Base-by-base conservation (phyloP, 148 eudicot species). In the Hydrangea macrophylla region DNA sequence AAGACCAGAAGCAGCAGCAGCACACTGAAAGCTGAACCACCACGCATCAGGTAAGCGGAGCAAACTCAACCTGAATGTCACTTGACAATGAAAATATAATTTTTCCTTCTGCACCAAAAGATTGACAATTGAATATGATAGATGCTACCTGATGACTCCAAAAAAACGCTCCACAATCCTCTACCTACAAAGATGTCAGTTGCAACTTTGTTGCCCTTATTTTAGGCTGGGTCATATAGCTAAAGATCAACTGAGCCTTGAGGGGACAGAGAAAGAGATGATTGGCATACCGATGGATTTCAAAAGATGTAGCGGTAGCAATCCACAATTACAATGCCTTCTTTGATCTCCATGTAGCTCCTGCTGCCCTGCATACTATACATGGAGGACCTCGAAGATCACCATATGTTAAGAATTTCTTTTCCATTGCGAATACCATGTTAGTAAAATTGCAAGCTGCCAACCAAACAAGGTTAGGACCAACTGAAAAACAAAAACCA, bases 301-400 rank as follows among this genome's bases (percentile, higher is more conserved):
- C 83, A 20, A 84, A 55, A 32, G 85, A 62, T 15, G 88, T 79
- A 35, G 81, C 31, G 39, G 81, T 79, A 15, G 85, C 88, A 22
- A 58, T 85, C 88, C 13, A 81, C 79, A 9, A 84, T 84, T 7
- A 84, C 77, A 32, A 84, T 79, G 4, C 81, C 79, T 68, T 76
- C 84, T 22, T 74, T 4, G 39, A 35, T 35, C 74, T 27, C 17
- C 60, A 60, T 62, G 64, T 10, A 17, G 50, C 58, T 48, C 39
- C 55, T 67, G 60, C 76, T 55, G n/a, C n/a, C n/a, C n/a, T 71
- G 39, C 39, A 8, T 3, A 35, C 5, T 35, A 35, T 35, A 35
- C 39, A 35, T 4, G 4, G 8, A 4, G 4, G 8, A 35, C 39
- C 39, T 3, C 5, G 39, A 35, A 4, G 8, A 35, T 4, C 39